These are phyloP conservation scores for Cydonia oblonga DNA, from an alignment of 331 rosid species.

Conservation along the genomic window DNA sequence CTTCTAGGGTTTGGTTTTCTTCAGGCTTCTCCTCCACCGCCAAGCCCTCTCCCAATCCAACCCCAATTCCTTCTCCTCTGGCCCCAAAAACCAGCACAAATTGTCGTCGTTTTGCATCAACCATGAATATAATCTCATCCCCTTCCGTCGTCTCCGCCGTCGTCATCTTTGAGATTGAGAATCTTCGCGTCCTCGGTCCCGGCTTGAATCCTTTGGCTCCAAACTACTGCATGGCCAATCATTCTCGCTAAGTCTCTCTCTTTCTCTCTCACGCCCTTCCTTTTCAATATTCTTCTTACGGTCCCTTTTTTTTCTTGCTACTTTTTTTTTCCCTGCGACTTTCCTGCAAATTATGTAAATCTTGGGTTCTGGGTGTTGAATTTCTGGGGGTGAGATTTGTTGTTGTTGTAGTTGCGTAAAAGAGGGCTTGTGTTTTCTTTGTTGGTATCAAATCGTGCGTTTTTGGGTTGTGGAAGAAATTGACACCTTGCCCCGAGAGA, in stretches of 20 bases:
- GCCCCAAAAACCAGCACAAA: neutral
- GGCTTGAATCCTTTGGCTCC: conserved; percentile 96
- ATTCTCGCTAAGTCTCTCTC: conserved; percentile 60
- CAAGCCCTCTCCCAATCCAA: neutral
- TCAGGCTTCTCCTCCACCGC: neutral
- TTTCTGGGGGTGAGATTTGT: neutral
- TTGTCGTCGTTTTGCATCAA: conserved; percentile 14
- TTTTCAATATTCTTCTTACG: neutral
- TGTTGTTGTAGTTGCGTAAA: neutral
- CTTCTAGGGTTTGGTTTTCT: conserved; percentile 2
- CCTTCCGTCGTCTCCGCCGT: conserved; percentile 21
- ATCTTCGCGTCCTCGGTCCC: conserved; percentile 88
- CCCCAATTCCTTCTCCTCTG: neutral
- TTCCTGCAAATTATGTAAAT: too few species aligned
- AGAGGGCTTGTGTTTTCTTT: neutral
- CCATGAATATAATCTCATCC: conserved; percentile 31
- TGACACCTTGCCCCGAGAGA: conserved; percentile 29
- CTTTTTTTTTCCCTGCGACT: neutral
- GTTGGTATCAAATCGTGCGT: neutral
- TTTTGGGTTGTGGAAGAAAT: neutral
- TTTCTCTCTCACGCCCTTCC: neutral
- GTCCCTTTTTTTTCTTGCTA: neutral
- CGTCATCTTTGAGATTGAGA: conserved; percentile 22
- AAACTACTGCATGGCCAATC: conserved; percentile 60
- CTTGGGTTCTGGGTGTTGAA: neutral